phyloP scores from a whole-genome alignment of 352 stramenopile species.

The Peronospora farinosa region DNA sequence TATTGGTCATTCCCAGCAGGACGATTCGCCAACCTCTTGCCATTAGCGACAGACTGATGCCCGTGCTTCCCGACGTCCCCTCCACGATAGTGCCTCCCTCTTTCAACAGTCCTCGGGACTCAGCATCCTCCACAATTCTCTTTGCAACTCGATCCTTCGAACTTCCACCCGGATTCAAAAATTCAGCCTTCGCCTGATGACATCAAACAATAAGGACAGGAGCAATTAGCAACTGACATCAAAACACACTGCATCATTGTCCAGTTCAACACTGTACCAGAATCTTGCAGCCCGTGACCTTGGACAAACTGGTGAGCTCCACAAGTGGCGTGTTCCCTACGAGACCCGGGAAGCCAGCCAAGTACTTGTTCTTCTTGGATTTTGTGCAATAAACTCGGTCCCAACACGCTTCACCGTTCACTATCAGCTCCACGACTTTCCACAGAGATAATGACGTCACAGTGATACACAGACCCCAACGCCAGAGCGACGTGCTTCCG shows the following conservation, averaged over 20 bases:
- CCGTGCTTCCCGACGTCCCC: constrained; percentile 96
- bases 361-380: constrained; percentile 21
- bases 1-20: constrained; percentile 3
- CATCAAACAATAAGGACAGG: background rate
- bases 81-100: constrained; percentile 93
- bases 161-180: constrained; percentile 94
- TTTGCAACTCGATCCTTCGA: constrained; percentile 96
- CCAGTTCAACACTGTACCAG: constrained; percentile 34
- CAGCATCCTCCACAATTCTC: constrained; percentile 92
- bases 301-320: constrained; percentile 84
- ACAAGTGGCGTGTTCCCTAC: constrained; percentile 92
- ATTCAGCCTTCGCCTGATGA: constrained; percentile 90
- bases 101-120: constrained; percentile 82
- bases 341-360: constrained; percentile 67
- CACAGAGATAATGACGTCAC: constrained; percentile 63
- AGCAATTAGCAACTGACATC: constrained; percentile 1
- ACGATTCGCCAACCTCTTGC: constrained; percentile 47
- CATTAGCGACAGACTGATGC: constrained; percentile 94
- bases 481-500: constrained; percentile 28
- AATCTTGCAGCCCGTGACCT: constrained; percentile 86
- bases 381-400: constrained; percentile 19
- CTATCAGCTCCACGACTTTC: constrained; percentile 56
- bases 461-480: constrained; percentile 51
- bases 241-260: background rate
- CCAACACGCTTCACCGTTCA: constrained; percentile 8